Conservation (phyloP, 2,329 filamentous ascomycete genomes). For the Balansia obtecta region DNA sequence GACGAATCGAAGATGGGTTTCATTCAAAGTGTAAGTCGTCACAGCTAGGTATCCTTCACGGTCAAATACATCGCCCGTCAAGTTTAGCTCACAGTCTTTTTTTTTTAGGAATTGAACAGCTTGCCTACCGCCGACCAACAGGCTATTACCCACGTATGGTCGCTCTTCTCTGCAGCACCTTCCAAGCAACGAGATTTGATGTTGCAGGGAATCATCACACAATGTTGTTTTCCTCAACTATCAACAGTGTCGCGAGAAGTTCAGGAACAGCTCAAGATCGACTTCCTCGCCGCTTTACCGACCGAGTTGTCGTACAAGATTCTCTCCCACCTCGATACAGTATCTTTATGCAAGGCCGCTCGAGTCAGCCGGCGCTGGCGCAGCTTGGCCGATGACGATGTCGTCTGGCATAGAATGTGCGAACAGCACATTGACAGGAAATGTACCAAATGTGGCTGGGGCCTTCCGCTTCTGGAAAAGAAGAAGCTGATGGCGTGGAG, state of each 20-base stretch:
- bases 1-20: conserved; percentile 95
- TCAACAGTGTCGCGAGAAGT: conserved; percentile 86
- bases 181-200: conserved; percentile 90
- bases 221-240: conserved; percentile 95
- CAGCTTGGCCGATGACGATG: conserved; percentile 85
- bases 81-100: conserved; percentile 4
- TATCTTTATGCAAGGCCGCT: conserved; percentile 87
- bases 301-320: conserved; percentile 89
- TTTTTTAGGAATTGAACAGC: conserved; percentile 59
- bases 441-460: conserved; percentile 93
- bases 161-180: conserved; percentile 88
- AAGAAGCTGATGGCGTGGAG: conserved; percentile 81
- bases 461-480: conserved; percentile 75
- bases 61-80: too few relatives aligned
- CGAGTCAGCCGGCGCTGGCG: conserved; percentile 88
- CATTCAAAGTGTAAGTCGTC: conserved; percentile 61
- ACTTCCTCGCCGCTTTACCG: conserved; percentile 82
- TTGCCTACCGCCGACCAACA: conserved; percentile 80
- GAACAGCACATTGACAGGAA: conserved; percentile 92
- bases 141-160: conserved; percentile 95
- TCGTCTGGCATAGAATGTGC: conserved; percentile 96
- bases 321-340: conserved; percentile 82
- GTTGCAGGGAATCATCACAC: conserved; percentile 88
- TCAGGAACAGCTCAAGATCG: conserved; percentile 91
- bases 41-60: not conserved